These are phyloP conservation scores for Pneumocystis sp. DNA, from an alignment of 1,139 yeast species.

Conservation along the genomic window DNA sequence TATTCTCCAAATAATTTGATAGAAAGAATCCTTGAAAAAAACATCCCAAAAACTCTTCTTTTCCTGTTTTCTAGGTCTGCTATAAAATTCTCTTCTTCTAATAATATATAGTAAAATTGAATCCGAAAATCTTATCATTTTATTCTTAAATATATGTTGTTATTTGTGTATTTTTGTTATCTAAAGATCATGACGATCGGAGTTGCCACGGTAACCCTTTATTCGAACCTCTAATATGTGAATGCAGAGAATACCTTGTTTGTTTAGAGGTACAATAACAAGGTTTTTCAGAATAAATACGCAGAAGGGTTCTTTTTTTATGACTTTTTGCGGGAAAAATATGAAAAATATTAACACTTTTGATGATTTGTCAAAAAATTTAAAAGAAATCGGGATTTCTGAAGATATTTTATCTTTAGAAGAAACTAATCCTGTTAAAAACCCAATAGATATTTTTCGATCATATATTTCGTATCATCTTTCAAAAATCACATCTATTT, in stretches of 20 bases:
- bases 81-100: neutral
- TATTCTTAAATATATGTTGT: neutral
- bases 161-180: neutral
- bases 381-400: conserved; percentile 8
- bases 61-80: neutral
- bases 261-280: neutral
- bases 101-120: neutral
- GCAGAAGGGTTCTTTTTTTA: neutral
- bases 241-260: neutral
- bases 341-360: neutral
- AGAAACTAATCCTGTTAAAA: conserved; percentile 53
- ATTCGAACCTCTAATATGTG: neutral
- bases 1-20: neutral
- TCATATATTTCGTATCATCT: conserved; percentile 75
- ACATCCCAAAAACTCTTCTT: neutral
- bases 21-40: neutral
- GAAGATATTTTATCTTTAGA: conserved; percentile 21
- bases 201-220: neutral
- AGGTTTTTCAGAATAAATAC: neutral
- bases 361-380: neutral
- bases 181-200: neutral
- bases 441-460: conserved; percentile 71
- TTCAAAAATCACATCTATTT: conserved; percentile 57
- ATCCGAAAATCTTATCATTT: neutral
- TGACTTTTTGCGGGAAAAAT: neutral